phyloP scores from a whole-genome alignment of 2,329 filamentous ascomycete genomes.

The Leptodontidium sp. region DNA sequence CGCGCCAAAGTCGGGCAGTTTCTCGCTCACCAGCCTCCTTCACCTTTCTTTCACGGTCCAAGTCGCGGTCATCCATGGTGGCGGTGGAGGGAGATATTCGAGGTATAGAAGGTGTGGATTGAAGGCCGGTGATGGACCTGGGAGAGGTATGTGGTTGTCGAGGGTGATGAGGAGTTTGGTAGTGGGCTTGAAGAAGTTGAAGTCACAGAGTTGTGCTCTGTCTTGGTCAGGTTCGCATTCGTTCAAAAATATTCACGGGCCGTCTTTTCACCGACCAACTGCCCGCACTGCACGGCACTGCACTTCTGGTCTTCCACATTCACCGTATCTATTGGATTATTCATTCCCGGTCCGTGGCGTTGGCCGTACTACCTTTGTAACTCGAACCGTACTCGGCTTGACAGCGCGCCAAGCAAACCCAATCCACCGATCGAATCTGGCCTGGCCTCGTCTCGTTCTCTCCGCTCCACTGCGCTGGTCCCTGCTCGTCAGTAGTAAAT shows the following conservation, averaged over 20 bases:
- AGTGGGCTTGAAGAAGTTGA: conserved; percentile 12
- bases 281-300: not conserved
- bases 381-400: not conserved
- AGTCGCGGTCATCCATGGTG: conserved; percentile 42
- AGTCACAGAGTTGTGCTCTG: conserved; percentile 7
- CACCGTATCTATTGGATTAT: not conserved
- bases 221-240: not conserved
- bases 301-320: not conserved
- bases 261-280: not conserved
- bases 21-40: conserved; percentile 51
- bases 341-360: too few relatives aligned
- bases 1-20: conserved; percentile 82
- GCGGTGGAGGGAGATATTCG: not conserved
- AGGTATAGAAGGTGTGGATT: not conserved
- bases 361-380: too few relatives aligned
- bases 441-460: not conserved
- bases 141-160: not conserved
- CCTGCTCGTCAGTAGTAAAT: conserved; percentile 16
- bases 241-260: conserved; percentile 19
- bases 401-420: not conserved
- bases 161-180: conserved; percentile 1
- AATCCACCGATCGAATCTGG: conserved; percentile 5
- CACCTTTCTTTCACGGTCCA: conserved; percentile 43
- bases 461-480: not conserved
- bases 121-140: not conserved